Base-by-base conservation (phyloP, 1,284 basidiomycete species). In the Ganoderma multipileum region DNA sequence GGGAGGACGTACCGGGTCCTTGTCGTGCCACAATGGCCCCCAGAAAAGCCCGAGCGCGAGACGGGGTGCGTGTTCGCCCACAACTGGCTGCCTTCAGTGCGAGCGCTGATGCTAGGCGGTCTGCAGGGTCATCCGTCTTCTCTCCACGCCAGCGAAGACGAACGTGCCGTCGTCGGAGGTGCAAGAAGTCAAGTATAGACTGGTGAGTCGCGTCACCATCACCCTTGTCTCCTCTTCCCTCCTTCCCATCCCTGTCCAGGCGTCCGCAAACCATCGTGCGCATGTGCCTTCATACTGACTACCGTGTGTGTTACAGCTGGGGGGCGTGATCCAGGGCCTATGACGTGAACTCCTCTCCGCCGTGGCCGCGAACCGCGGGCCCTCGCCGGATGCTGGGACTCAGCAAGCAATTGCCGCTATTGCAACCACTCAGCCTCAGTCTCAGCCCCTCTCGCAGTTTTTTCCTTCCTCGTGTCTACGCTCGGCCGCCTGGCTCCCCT, bases 1-100 rank as follows among this genome's bases (percentile, higher is more conserved):
- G 74, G 79, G 26, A 75, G 77, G 69, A 77, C 81, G 57, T 79
- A 81, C 70, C 79, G 81, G 63, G 72, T 83, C 16, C 76, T 81
- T 62, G 74, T 83, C 68, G 75, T 82, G 12, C 81, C 80, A 63
- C 76, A 78, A 63, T 76, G 79, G 52, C 58, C 58, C n/a, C 58
- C 58, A 26, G 58, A 60, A 80, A 79, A 54, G 79, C 74, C 20
- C 75, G 58, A 60, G 58, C 58, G 58, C 58, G 58, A 60, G 58
- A 60, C 80, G 59, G 82, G 82, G 82, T 81, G 68, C 76, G 20
- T 60, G 36, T 36, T 50, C 20, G 59, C 63, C 61, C 68, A 71
- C 72, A 58, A 59, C 57, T 26, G 4, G 12, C 41, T 42, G 41
- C 6, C 9, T 44, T 5, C 18, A 11, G 67, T 65, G 72, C 63